Percentiles rank a stretch among this genome's conserved stretches.
These are phyloP conservation scores for Metschnikowia continentalis DNA, from an alignment of 805 yeast species.

Conservation along the genomic window DNA sequence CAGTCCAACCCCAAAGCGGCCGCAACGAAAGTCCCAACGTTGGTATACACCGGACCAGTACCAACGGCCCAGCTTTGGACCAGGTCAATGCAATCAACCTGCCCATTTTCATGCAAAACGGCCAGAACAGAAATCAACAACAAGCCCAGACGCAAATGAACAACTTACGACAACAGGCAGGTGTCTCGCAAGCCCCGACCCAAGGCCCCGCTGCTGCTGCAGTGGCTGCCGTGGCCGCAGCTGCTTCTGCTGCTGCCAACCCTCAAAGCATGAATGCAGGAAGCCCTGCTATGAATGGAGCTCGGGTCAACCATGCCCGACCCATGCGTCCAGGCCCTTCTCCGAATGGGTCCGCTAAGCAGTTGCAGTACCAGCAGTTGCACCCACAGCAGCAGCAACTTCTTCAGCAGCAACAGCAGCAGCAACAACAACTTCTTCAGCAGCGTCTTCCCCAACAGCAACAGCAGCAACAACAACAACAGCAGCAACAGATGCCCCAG, in stretches of 20 bases:
- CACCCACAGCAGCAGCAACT: constrained; percentile 7
- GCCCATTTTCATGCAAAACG: constrained; percentile 25
- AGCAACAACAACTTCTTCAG: constrained; percentile 6
- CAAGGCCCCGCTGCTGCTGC: constrained; percentile 13
- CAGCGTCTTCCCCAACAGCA: constrained; percentile 9
- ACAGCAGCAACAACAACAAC: constrained; percentile 6
- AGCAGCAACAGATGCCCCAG: constrained; percentile 1
- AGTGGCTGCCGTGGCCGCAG: constrained; percentile 10
- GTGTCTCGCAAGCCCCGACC: constrained; percentile 24
- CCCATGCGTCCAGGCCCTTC: constrained; percentile 6
- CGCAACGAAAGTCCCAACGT: neutral
- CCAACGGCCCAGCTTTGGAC: constrained; percentile 13
- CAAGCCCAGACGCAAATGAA: constrained; percentile 50
- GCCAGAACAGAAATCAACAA: constrained; percentile 37
- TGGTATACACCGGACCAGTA: neutral
- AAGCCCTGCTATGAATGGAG: constrained; percentile 12
- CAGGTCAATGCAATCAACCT: constrained; percentile 21
- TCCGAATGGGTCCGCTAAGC: neutral
- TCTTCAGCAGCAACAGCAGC: constrained; percentile 9
- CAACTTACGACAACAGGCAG: constrained; percentile 44
- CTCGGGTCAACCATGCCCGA: constrained; percentile 6
- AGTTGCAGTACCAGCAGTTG: constrained; percentile 8
- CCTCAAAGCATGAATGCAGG: constrained; percentile 5
- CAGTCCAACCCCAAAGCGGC: constrained; percentile 2
- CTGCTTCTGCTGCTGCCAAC: constrained; percentile 9